Base-by-base conservation (phyloP, 2,329 filamentous ascomycete genomes). In the Hortaea sp. region DNA sequence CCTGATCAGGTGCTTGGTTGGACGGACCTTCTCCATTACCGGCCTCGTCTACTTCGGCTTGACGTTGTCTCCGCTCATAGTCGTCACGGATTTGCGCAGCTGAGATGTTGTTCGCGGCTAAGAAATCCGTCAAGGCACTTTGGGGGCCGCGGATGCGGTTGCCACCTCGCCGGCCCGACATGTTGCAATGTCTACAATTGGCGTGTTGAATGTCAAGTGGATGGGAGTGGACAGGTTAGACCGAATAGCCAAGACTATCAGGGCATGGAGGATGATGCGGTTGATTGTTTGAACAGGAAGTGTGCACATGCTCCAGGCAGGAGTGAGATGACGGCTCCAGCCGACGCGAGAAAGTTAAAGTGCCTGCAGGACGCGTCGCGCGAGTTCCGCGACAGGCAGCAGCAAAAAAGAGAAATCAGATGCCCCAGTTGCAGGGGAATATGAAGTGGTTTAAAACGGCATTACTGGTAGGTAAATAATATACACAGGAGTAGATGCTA, bases 41-140 rank as follows among this genome's bases (percentile, higher is more conserved):
- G 5, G 43, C 44, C 30, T 61, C 57, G 42, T 71, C 67, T 44
- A 64, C 64, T 47, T 71, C 68, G 37, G 72, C 71, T 52, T 75
- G 67, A 55, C 67, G 66, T 13, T 73, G 57, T 32, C 79, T 74
- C 46, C 73, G 69, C 50, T 73, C 71, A 57, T 79, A 77, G 43
- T 79, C 77, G 54, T 77, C 68, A 40, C 75, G 72, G 49, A 83
- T 82, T 55, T 81, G 77, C 44, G 71, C 70, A 3, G 79, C 79
- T 20, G 78, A 85, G 53, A 88, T 88, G 57, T 86, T 86, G 63
- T 85, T 81, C 2, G 82, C 78, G 76, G 32, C 32, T 9, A 35
- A n/a, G n/a, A 35, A 35, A n/a, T 35, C 32, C 4, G 81, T 84
- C 57, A 84, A 66, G 9, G 81, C 81, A 48, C 79, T 83, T 54